These are phyloP conservation scores for Dryadomyces quercivorus DNA, from an alignment of 2,329 filamentous ascomycete genomes.

Conservation along the genomic window DNA sequence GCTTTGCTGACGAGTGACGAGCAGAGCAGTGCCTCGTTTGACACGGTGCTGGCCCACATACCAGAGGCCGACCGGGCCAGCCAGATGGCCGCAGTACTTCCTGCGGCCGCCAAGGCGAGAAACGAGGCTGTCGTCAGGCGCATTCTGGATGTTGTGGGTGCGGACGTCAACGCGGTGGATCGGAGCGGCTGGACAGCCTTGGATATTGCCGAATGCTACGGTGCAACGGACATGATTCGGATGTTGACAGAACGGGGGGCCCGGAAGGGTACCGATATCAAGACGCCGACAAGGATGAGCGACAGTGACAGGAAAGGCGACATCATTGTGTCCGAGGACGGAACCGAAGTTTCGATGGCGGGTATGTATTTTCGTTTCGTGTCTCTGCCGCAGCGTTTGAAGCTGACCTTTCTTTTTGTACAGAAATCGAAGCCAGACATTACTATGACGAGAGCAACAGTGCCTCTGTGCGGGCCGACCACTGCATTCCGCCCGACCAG, in stretches of 20 bases:
- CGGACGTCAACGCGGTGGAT: slow-evolving; percentile 4
- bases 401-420: neutral
- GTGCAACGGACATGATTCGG: neutral
- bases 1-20: neutral
- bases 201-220: slow-evolving; percentile 1
- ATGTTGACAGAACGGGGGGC: neutral
- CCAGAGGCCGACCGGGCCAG: neutral
- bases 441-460: neutral
- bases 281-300: neutral
- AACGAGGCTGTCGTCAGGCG: neutral
- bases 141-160: neutral
- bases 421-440: neutral
- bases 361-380: neutral
- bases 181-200: slow-evolving; percentile 3
- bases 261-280: neutral
- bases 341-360: neutral
- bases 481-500: neutral
- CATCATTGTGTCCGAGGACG: neutral
- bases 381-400: neutral
- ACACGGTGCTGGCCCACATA: neutral
- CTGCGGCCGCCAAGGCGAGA: neutral
- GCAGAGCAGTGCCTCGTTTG: neutral
- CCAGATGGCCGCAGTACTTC: neutral
- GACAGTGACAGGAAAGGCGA: neutral
- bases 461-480: neutral